These are phyloP conservation scores for Penicillium sp. DNA, from an alignment of 2,329 filamentous ascomycete genomes.

Conservation along the genomic window DNA sequence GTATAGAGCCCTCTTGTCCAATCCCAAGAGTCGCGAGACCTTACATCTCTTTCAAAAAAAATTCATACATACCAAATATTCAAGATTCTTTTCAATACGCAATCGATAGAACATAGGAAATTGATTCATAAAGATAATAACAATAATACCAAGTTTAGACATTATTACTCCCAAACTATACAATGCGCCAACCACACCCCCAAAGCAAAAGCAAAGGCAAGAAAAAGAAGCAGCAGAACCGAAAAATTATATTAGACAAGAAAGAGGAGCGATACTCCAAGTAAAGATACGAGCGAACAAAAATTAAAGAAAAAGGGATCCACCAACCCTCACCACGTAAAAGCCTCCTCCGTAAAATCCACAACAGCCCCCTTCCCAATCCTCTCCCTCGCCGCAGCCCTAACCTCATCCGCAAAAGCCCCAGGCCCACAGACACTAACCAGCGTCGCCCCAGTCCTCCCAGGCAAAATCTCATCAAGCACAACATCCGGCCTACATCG, in stretches of 20 bases:
- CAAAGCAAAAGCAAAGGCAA: not conserved
- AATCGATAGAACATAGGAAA: not conserved
- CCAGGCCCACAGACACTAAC: constrained; percentile 65
- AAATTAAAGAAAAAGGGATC: not conserved
- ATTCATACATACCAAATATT: too few relatives aligned
- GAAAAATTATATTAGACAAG: not conserved
- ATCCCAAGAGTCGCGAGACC: not conserved
- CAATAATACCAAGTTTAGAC: not conserved
- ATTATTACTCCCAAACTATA: not conserved
- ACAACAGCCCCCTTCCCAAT: constrained; percentile 54
- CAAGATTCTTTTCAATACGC: too few relatives aligned
- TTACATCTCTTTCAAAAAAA: too few relatives aligned
- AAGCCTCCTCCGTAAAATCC: constrained; percentile 65
- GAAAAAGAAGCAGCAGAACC: not conserved
- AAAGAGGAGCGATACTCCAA: not conserved
- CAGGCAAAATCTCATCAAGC: constrained; percentile 56
- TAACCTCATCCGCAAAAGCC: constrained; percentile 61
- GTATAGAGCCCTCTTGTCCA: not conserved
- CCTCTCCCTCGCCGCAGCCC: constrained; percentile 53
- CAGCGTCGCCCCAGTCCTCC: constrained; percentile 58
- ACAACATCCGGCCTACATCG: constrained; percentile 57
- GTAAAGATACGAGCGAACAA: not conserved
- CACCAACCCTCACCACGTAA: constrained; percentile 55
- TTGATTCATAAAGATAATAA: not conserved
- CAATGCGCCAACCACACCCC: not conserved